A percentile compares a stretch with the other conserved stretches of the same genome.
These are phyloP conservation scores for Scedosporium boydii DNA, from an alignment of 2,329 filamentous ascomycete species.

Conservation along the genomic window DNA sequence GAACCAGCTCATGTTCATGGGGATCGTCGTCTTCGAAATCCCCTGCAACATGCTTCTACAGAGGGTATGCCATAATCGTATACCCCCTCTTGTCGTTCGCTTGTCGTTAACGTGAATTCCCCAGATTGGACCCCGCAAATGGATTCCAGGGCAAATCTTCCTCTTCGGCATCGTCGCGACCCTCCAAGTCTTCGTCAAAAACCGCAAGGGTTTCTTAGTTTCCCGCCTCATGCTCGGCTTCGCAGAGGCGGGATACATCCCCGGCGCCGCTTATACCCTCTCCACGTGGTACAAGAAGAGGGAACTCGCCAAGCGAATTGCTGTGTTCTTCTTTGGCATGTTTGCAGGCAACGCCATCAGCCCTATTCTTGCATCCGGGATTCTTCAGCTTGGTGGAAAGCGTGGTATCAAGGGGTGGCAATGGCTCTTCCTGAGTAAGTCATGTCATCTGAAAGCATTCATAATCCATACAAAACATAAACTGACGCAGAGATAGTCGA, in stretches of 20 bases:
- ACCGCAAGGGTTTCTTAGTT: slow-evolving; percentile 33
- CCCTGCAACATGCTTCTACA: slow-evolving; percentile 38
- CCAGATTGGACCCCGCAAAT: slow-evolving; percentile 34
- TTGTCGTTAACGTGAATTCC: neutral
- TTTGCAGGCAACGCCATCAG: slow-evolving; percentile 40
- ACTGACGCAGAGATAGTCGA: slow-evolving; percentile 23
- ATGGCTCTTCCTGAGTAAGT: slow-evolving; percentile 38
- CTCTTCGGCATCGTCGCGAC: slow-evolving; percentile 36
- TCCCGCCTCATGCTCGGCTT: slow-evolving; percentile 34
- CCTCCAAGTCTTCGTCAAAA: slow-evolving; percentile 31
- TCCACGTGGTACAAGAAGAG: slow-evolving; percentile 39
- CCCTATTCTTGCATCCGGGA: slow-evolving; percentile 36
- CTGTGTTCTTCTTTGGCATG: slow-evolving; percentile 44
- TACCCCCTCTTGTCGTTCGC: neutral
- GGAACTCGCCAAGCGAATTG: slow-evolving; percentile 35
- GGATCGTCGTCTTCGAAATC: slow-evolving; percentile 39
- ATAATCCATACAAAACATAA: neutral
- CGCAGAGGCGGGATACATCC: slow-evolving; percentile 42
- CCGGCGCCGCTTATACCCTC: slow-evolving; percentile 39
- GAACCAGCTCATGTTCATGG: slow-evolving; percentile 43
- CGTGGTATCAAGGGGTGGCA: slow-evolving; percentile 36
- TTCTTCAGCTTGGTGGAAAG: slow-evolving; percentile 32
- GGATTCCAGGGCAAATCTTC: slow-evolving; percentile 38
- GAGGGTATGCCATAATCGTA: slow-evolving; percentile 11
- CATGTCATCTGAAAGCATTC: neutral